A percentile compares a stretch with the other conserved stretches of the same genome.
These are phyloP conservation scores for Globisporangium orthogonon DNA, from an alignment of 352 stramenopile species.

Conservation along the genomic window DNA sequence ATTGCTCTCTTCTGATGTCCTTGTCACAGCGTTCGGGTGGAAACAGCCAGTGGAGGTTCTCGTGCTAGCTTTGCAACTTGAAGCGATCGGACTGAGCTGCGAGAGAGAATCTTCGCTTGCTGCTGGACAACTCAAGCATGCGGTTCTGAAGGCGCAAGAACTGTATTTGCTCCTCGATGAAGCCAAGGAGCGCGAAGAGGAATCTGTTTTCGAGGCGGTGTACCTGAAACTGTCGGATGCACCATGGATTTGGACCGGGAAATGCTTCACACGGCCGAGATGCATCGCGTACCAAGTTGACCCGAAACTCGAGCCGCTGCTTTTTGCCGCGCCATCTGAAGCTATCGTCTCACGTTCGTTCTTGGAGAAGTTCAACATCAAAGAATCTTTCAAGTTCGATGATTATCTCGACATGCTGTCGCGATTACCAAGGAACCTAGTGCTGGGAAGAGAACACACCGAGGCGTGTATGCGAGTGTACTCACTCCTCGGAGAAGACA, in stretches of 20 bases:
- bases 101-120: not conserved
- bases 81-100: conserved; percentile 32
- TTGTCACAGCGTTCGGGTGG: conserved; percentile 56
- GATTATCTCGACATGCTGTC: conserved; percentile 57
- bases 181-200: conserved; percentile 21
- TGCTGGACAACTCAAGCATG: conserved; percentile 7
- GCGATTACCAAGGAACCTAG: conserved; percentile 23
- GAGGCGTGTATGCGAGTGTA: conserved; percentile 44
- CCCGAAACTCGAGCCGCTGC: conserved; percentile 40
- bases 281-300: conserved; percentile 49
- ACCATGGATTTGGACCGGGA: conserved; percentile 71
- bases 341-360: conserved; percentile 51
- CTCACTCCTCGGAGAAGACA: conserved; percentile 30
- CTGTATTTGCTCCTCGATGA: conserved; percentile 58
- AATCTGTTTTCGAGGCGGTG: conserved; percentile 16
- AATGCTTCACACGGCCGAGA: conserved; percentile 36
- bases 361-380: conserved; percentile 47
- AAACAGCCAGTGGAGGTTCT: conserved; percentile 27
- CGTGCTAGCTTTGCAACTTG: conserved; percentile 45
- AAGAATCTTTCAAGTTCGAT: conserved; percentile 33
- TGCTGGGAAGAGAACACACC: conserved; percentile 22
- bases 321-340: conserved; percentile 52
- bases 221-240: conserved; percentile 34
- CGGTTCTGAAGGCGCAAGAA: conserved; percentile 37
- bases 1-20: conserved; percentile 41